Evolutionary conservation across 139 green algal genomes (phyloP).

Genomic region (Yamagishiella unicocca): DNA sequence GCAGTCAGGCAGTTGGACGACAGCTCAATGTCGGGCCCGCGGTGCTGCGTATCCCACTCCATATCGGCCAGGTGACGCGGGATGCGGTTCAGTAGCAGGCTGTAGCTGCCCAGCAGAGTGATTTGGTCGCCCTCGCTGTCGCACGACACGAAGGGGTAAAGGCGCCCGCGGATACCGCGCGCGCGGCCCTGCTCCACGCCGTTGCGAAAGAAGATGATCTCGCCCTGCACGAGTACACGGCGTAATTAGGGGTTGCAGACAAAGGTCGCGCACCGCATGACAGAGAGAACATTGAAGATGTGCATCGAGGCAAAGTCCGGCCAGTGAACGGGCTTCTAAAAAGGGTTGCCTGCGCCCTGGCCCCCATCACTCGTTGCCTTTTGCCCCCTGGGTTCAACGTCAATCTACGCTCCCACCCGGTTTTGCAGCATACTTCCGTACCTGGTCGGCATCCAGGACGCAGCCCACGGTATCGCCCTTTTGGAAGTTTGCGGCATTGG

Average conservation of each 20-base stretch:
- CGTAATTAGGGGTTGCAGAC: too few species aligned
- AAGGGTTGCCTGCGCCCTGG: too few species aligned
- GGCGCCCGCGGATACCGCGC: conserved; percentile 69
- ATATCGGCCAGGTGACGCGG: conserved; percentile 66
- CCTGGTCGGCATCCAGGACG: conserved; percentile 75
- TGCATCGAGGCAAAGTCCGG: too few species aligned
- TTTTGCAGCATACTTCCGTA: too few species aligned
- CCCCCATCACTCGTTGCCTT: too few species aligned
- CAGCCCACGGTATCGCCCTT: conserved; percentile 73
- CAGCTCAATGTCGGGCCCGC: conserved; percentile 67
- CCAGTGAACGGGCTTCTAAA: too few species aligned
- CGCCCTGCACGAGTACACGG: conserved; percentile 37
- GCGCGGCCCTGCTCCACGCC: conserved; percentile 67
- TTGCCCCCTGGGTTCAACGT: too few species aligned
- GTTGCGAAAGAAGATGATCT: conserved; percentile 69
- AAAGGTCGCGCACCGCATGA: too few species aligned
- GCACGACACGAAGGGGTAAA: conserved; percentile 77
- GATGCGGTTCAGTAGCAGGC: conserved; percentile 67
- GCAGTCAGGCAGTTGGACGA: conserved; percentile 75
- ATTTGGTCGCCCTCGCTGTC: conserved; percentile 72
- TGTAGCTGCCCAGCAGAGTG: conserved; percentile 72
- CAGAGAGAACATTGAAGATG: too few species aligned
- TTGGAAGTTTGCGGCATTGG: conserved; percentile 72
- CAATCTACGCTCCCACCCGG: too few species aligned
- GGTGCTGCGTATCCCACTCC: conserved; percentile 74